A percentile compares a stretch with the other conserved stretches of the same genome.
These are phyloP conservation scores for Trichoderma koningiopsis DNA, from an alignment of 2,329 filamentous ascomycete species.

Conservation along the genomic window DNA sequence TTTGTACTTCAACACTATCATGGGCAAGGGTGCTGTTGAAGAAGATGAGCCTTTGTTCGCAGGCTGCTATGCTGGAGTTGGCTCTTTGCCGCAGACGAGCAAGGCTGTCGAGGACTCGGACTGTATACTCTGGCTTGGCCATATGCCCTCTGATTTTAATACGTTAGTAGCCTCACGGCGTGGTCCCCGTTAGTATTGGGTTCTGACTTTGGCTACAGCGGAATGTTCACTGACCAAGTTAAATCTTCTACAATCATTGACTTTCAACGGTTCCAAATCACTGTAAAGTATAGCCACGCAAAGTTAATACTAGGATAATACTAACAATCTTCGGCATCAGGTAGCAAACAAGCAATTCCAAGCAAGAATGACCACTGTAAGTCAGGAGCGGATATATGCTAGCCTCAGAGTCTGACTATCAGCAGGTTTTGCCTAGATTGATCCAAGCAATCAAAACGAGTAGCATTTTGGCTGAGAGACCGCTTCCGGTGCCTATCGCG, in stretches of 20 bases:
- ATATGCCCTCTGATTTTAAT: slow-evolving; percentile 5
- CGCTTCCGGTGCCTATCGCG: neutral
- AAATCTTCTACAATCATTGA: neutral
- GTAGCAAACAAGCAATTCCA: neutral
- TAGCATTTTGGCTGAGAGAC: neutral
- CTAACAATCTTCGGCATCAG: neutral
- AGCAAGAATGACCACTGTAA: neutral
- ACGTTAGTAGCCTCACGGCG: neutral
- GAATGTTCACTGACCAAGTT: slow-evolving; percentile 13
- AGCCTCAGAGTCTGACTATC: neutral
- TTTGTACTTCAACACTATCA: neutral
- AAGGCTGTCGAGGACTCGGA: slow-evolving; percentile 24
- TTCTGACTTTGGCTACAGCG: neutral
- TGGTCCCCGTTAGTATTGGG: fast-evolving
- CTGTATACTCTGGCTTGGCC: slow-evolving; percentile 28
- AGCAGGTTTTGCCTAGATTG: neutral
- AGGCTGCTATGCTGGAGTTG: neutral
- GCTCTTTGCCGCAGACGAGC: neutral
- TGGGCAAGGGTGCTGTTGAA: neutral
- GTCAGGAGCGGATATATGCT: neutral
- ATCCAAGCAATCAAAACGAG: neutral
- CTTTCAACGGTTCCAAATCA: slow-evolving; percentile 8
- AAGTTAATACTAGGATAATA: neutral
- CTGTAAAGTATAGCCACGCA: neutral
- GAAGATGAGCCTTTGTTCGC: neutral